These are phyloP conservation scores for Calonectria henricotiae DNA, from an alignment of 2,329 filamentous ascomycete genomes.

Conservation along the genomic window DNA sequence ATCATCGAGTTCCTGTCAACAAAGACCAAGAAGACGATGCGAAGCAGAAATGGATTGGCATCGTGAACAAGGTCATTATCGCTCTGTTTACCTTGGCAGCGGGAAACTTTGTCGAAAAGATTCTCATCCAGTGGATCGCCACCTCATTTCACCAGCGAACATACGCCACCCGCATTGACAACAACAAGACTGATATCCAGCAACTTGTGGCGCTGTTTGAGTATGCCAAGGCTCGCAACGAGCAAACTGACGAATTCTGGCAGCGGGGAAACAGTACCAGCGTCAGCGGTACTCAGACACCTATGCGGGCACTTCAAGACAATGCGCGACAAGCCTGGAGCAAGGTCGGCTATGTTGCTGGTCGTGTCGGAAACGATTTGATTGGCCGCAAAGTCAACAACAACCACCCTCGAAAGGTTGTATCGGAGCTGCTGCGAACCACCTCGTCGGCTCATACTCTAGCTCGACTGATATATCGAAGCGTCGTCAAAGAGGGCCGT, in stretches of 20 bases:
- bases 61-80: conserved; percentile 89
- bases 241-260: conserved; percentile 68
- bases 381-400: conserved; percentile 82
- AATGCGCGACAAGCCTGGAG: conserved; percentile 83
- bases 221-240: conserved; percentile 83
- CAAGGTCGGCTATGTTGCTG: conserved; percentile 89
- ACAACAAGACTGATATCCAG: conserved; percentile 91
- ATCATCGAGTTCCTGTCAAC: conserved; percentile 62
- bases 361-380: conserved; percentile 91
- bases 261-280: conserved; percentile 58
- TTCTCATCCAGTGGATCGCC: conserved; percentile 94
- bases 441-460: conserved; percentile 85
- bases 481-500: conserved; percentile 81
- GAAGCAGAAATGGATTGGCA: conserved; percentile 79
- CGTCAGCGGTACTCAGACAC: conserved; percentile 79
- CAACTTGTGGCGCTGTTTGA: conserved; percentile 73
- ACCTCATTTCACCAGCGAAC: conserved; percentile 93
- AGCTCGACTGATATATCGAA: conserved; percentile 90
- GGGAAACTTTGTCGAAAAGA: conserved; percentile 92
- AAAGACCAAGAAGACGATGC: conserved; percentile 61
- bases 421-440: conserved; percentile 82
- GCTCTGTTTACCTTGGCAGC: conserved; percentile 85
- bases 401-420: conserved; percentile 87
- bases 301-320: conserved; percentile 80
- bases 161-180: conserved; percentile 90